These are phyloP conservation scores for Lunularia cruciata DNA, from an alignment of 225 moss, liverwort and hornwort genomes.

Conservation along the genomic window DNA sequence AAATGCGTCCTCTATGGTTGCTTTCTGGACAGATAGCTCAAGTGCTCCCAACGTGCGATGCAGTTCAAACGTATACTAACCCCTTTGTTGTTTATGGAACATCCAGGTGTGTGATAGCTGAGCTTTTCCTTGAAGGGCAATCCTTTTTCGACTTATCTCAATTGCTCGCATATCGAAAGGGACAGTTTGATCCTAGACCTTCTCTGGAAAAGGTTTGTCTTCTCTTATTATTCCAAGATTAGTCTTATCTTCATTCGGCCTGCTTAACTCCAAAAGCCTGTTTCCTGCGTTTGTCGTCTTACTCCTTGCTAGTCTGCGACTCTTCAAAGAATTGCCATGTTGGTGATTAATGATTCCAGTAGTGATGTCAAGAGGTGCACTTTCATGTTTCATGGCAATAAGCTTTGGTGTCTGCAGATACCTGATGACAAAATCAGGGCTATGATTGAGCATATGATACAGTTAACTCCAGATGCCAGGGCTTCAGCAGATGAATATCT, in stretches of 20 bases:
- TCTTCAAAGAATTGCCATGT: no score
- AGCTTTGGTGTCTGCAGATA: constrained; percentile 51
- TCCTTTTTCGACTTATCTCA: constrained; percentile 91
- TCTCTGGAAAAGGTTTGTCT: constrained; percentile 77
- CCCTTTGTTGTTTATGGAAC: constrained; percentile 11
- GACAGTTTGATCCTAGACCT: constrained; percentile 86
- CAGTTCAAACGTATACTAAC: neutral
- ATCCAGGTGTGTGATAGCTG: constrained; percentile 94
- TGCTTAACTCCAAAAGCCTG: no score
- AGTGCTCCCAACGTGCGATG: no score
- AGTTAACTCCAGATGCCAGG: constrained; percentile 63
- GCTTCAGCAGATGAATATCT: constrained; percentile 78
- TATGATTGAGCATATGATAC: constrained; percentile 96
- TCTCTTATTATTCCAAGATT: neutral
- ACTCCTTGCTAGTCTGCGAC: no score
- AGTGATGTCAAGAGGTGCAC: no score
- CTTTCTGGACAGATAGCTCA: no score
- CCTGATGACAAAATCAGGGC: constrained; percentile 78
- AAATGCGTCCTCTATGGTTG: no score
- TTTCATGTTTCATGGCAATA: neutral
- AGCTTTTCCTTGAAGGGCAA: constrained; percentile 94
- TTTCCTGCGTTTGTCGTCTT: no score
- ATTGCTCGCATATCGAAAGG: constrained; percentile 89
- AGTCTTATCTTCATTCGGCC: no score
- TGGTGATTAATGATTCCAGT: no score